Percentiles rank a stretch among this genome's conserved stretches.
These are phyloP conservation scores for Candida dajiaensis DNA, from an alignment of 805 yeast species.

Conservation along the genomic window DNA sequence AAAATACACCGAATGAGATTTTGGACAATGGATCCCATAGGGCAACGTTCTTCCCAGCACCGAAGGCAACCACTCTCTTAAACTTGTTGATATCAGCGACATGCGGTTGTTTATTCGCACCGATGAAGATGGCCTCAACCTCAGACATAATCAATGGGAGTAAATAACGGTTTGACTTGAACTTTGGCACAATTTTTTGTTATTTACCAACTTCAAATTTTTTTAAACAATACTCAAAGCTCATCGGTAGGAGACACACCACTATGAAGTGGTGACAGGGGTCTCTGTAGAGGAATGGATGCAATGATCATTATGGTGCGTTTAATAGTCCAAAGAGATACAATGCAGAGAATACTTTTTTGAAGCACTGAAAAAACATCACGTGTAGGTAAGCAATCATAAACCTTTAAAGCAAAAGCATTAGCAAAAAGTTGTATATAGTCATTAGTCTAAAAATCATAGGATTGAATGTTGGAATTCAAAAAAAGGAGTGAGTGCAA, in stretches of 20 bases:
- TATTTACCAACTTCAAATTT: not conserved
- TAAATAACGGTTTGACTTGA: not conserved
- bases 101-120: slow-evolving; percentile 64
- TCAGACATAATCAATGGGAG: slow-evolving; percentile 8
- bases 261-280: too few relatives aligned
- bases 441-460: not conserved
- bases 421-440: too few relatives aligned
- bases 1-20: slow-evolving; percentile 38
- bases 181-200: not conserved
- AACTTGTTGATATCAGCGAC: slow-evolving; percentile 45
- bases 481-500: not conserved
- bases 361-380: too few relatives aligned
- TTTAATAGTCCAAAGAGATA: too few relatives aligned
- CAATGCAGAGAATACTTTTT: too few relatives aligned
- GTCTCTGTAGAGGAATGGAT: not conserved
- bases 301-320: too few relatives aligned
- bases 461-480: not conserved
- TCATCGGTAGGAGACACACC: slow-evolving; percentile 6
- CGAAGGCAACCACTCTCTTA: slow-evolving; percentile 53
- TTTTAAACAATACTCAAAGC: slow-evolving; percentile 1
- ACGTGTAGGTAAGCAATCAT: not conserved
- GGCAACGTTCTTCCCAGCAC: slow-evolving; percentile 62
- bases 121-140: slow-evolving; percentile 56
- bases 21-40: slow-evolving; percentile 56
- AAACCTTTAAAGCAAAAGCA: not conserved